Conservation (phyloP, 768 basidiomycete genomes). For the Rhodosporidiobolus sp. region DNA sequence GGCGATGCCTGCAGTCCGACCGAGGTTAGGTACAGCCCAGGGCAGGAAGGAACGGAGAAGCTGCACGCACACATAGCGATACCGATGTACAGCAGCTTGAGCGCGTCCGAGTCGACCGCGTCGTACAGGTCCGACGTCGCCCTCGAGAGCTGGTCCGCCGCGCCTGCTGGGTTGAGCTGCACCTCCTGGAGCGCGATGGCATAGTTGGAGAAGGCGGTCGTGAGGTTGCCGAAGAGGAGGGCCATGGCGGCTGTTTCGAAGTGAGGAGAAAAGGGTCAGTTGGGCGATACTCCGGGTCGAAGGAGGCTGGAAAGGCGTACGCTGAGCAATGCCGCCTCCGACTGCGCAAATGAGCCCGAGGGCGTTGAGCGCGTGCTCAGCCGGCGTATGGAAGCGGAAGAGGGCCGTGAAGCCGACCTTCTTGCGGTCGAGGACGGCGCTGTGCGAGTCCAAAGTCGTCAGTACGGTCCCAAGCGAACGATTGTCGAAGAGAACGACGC, state of each 20-base stretch:
- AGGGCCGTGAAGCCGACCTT: constrained; percentile 49
- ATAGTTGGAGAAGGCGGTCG: constrained; percentile 53
- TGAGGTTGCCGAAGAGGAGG: constrained; percentile 78
- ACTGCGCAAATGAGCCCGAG: constrained; percentile 71
- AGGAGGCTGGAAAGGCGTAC: neutral
- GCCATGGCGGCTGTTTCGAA: constrained; percentile 54
- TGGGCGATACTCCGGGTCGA: constrained; percentile 56
- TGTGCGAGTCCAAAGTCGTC: neutral
- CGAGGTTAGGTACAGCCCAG: neutral
- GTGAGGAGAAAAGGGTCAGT: neutral
- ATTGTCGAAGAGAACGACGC: neutral
- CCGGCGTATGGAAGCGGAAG: constrained; percentile 66
- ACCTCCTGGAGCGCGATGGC: constrained; percentile 34
- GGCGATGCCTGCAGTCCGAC: too few relatives aligned
- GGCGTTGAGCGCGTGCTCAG: constrained; percentile 65
- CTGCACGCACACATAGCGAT: constrained; percentile 72
- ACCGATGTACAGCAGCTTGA: constrained; percentile 62
- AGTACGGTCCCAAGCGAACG: too few relatives aligned
- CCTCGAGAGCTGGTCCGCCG: constrained; percentile 37
- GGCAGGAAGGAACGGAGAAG: constrained; percentile 58
- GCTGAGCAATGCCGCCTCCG: constrained; percentile 76
- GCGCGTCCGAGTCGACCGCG: constrained; percentile 59
- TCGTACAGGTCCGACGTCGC: constrained; percentile 46
- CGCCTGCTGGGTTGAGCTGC: constrained; percentile 6
- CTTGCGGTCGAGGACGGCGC: constrained; percentile 6